A percentile compares a stretch with the other conserved stretches of the same genome.
phyloP scores from a whole-genome alignment of 1,139 yeast species.

The Blastobotrys aristatus region DNA sequence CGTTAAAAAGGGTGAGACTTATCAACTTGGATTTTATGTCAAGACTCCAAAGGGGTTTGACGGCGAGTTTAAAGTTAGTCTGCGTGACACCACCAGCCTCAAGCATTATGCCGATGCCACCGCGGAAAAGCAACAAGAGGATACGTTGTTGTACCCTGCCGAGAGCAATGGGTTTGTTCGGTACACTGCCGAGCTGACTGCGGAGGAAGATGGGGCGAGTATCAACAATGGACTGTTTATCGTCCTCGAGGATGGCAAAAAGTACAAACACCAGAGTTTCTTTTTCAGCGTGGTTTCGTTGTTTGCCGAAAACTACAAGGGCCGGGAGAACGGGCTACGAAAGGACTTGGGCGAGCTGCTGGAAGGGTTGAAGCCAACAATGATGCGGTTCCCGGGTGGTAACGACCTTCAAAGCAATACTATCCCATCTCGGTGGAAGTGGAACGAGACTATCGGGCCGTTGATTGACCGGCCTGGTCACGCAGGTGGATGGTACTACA shows the following conservation, averaged over 20 bases:
- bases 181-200: conserved; percentile 8
- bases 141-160: conserved; percentile 3
- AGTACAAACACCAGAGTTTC: background rate
- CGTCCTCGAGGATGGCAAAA: conserved; percentile 4
- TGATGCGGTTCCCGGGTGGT: conserved; percentile 13
- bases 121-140: conserved; percentile 3
- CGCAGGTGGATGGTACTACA: conserved; percentile 6
- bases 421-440: conserved; percentile 7
- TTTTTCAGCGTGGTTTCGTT: conserved; percentile 7
- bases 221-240: conserved; percentile 6
- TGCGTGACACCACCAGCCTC: background rate
- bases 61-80: conserved; percentile 7
- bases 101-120: background rate
- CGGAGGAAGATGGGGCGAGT: background rate
- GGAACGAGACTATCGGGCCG: conserved; percentile 11
- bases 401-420: conserved; percentile 2
- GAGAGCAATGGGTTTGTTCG: conserved; percentile 5
- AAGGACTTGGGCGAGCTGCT: conserved; percentile 3
- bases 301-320: conserved; percentile 9
- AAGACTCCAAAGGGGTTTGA: conserved; percentile 8
- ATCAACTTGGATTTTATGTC: conserved; percentile 9
- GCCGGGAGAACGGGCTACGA: conserved; percentile 11
- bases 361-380: background rate
- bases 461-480: conserved; percentile 9
- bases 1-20: conserved; percentile 10